phyloP scores from a whole-genome alignment of 1,284 basidiomycete species.

The Cryptococcus sp. region DNA sequence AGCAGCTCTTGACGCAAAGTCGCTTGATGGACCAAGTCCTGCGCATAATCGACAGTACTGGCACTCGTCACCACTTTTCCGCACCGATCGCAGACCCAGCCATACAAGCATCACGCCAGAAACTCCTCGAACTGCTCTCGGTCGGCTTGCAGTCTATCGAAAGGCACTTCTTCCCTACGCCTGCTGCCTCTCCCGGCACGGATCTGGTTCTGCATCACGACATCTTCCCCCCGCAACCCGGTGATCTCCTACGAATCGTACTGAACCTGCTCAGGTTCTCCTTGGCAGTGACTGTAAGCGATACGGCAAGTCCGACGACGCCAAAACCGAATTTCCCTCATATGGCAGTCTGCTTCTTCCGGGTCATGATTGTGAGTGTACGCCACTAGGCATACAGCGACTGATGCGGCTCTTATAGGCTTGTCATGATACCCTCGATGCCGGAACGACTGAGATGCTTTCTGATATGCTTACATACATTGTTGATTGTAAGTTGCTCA shows the following conservation, averaged over 20 bases:
- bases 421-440: conserved; percentile 8
- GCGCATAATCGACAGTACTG: conserved; percentile 37
- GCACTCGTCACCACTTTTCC: conserved; percentile 2
- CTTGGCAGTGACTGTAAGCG: conserved; percentile 28
- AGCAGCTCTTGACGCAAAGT: conserved; percentile 25
- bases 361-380: conserved; percentile 34
- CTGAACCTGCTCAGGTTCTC: conserved; percentile 39
- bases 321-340: conserved; percentile 44
- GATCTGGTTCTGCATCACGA: conserved; percentile 31
- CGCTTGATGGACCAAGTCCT: conserved; percentile 41
- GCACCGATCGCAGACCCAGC: conserved; percentile 12
- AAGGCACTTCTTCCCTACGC: conserved; percentile 24
- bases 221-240: conserved; percentile 31
- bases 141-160: conserved; percentile 43
- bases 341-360: conserved; percentile 34
- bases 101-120: conserved; percentile 34
- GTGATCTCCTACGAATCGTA: conserved; percentile 30
- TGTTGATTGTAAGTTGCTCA: conserved; percentile 30
- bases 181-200: conserved; percentile 12
- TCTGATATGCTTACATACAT: conserved; percentile 39
- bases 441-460: conserved; percentile 14
- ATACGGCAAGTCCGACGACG: conserved; percentile 20
- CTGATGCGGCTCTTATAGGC: conserved; percentile 13
- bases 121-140: conserved; percentile 39
- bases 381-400: neutral